A percentile compares a stretch with the other conserved stretches of the same genome.
phyloP scores from a whole-genome alignment of 2,329 filamentous ascomycete species.

The Neopestalotiopsis sp. region DNA sequence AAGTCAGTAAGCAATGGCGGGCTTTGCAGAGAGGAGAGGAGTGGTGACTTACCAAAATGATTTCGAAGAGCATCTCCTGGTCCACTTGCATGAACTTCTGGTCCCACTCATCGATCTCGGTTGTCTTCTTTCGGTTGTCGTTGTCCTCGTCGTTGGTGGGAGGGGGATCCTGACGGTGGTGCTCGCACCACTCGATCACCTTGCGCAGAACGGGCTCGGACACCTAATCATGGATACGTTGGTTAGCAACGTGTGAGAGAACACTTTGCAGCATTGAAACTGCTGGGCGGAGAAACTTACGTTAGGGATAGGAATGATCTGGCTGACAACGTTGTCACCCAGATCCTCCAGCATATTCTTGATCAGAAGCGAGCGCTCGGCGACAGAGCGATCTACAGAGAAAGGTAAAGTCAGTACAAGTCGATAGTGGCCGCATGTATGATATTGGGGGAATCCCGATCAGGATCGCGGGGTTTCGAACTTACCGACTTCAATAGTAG shows the following conservation, averaged over 20 bases:
- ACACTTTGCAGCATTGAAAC: not conserved
- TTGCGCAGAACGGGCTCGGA: slow-evolving; percentile 94
- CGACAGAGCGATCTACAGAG: slow-evolving; percentile 76
- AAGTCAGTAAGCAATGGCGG: slow-evolving; percentile 30
- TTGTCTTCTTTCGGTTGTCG: slow-evolving; percentile 96
- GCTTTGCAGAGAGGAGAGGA: not conserved
- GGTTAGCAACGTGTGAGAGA: slow-evolving; percentile 10
- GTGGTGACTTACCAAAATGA: slow-evolving; percentile 78
- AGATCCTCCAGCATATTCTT: slow-evolving; percentile 99
- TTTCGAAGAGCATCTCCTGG: slow-evolving; percentile 99
- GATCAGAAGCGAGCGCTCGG: slow-evolving; percentile 91
- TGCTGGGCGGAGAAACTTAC: slow-evolving; percentile 46
- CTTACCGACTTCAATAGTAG: slow-evolving; percentile 32
- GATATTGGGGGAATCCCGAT: not conserved
- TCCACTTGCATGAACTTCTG: slow-evolving; percentile 99
- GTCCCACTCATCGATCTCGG: slow-evolving; percentile 99
- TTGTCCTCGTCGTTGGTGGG: slow-evolving; percentile 85
- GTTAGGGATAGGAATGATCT: slow-evolving; percentile 89
- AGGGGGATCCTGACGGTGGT: slow-evolving; percentile 90
- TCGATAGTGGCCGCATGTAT: slow-evolving; percentile 25
- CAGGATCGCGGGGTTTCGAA: slow-evolving; percentile 4
- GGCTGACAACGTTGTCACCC: slow-evolving; percentile 65
- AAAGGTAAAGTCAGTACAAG: not conserved
- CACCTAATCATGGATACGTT: slow-evolving; percentile 57
- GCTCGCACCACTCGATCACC: slow-evolving; percentile 97